Evolutionary conservation across 192 early-diverging fungal genomes (phyloP).

Genomic region (Podila verticillata): DNA sequence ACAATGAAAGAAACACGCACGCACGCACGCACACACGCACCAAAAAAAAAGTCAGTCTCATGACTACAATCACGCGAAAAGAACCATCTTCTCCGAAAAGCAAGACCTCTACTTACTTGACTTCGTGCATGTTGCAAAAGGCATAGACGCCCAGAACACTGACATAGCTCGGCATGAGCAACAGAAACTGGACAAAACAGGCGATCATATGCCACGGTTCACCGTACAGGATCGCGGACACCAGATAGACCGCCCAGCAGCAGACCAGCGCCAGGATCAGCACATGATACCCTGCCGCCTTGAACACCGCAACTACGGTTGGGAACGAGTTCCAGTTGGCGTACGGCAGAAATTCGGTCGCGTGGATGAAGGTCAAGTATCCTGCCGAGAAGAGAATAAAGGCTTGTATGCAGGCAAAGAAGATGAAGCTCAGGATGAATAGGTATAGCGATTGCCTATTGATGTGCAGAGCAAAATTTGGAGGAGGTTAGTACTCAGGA

Average conservation of each 20-base stretch:
- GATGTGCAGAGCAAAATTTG: background rate
- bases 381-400: conserved; percentile 46
- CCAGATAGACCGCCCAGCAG: conserved; percentile 37
- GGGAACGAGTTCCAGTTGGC: conserved; percentile 34
- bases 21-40: background rate
- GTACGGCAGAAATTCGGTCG: conserved; percentile 39
- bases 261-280: conserved; percentile 42
- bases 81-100: background rate
- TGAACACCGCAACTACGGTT: conserved; percentile 39
- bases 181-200: conserved; percentile 43
- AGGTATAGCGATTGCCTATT: conserved; percentile 41
- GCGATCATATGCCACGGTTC: conserved; percentile 52
- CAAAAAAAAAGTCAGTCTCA: background rate
- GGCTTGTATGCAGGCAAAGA: conserved; percentile 46
- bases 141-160: conserved; percentile 46
- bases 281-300: conserved; percentile 46
- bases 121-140: conserved; percentile 52
- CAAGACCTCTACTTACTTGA: conserved; percentile 31
- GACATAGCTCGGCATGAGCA: conserved; percentile 42
- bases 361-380: conserved; percentile 40
- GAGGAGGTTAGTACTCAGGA: background rate
- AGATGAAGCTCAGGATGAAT: conserved; percentile 43
- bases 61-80: background rate
- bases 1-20: background rate
- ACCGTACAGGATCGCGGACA: conserved; percentile 33